phyloP scores from a whole-genome alignment of 2,329 filamentous ascomycete genomes.

The Aspergillus aculeatus region DNA sequence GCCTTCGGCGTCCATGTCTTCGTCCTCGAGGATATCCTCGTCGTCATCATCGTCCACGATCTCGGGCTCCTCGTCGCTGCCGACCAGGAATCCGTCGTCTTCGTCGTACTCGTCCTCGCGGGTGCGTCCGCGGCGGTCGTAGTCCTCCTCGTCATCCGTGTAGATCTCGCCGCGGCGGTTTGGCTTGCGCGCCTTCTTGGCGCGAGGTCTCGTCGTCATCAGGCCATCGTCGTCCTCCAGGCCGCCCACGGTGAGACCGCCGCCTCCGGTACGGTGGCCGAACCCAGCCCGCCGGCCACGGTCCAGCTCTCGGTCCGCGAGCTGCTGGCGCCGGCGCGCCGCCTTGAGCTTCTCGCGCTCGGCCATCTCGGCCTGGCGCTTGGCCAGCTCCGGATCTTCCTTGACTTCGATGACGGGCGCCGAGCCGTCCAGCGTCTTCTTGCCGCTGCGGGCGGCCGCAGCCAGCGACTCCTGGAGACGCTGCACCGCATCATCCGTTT shows the following conservation, averaged over 20 bases:
- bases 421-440: conserved; percentile 50
- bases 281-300: conserved; percentile 52
- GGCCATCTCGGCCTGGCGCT: conserved; percentile 58
- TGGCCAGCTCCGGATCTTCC: conserved; percentile 63
- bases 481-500: conserved; percentile 61
- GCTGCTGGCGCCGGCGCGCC: conserved; percentile 55
- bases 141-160: conserved; percentile 51
- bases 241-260: conserved; percentile 55
- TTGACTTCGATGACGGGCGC: conserved; percentile 58
- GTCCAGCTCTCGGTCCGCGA: conserved; percentile 55
- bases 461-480: conserved; percentile 61
- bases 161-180: conserved; percentile 51
- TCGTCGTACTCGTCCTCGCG: conserved; percentile 82
- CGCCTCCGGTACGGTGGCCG: conserved; percentile 45
- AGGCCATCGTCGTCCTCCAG: conserved; percentile 59
- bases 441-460: conserved; percentile 54
- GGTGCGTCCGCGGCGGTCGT: conserved; percentile 44
- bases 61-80: conserved; percentile 50
- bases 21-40: conserved; percentile 43
- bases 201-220: conserved; percentile 41
- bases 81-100: conserved; percentile 72
- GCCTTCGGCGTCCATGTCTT: conserved; percentile 48
- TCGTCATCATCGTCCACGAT: conserved; percentile 46
- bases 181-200: conserved; percentile 37
- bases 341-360: conserved; percentile 59